These are phyloP conservation scores for Entonaema liquescens DNA, from an alignment of 495 filamentous ascomycete species.

Conservation along the genomic window DNA sequence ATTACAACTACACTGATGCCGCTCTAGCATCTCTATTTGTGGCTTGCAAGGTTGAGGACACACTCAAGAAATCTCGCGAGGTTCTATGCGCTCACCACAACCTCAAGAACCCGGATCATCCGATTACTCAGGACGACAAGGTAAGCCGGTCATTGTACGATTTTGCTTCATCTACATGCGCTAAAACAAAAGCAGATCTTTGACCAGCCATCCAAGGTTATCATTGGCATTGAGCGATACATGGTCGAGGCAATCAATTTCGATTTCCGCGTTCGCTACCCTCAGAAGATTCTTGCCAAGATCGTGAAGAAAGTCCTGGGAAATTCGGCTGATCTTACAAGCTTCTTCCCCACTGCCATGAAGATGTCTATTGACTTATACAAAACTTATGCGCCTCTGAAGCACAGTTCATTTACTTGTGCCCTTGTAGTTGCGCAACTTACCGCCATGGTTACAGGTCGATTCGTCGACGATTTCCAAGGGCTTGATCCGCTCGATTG, in stretches of 20 bases:
- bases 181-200: slow-evolving; percentile 67
- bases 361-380: slow-evolving; percentile 88
- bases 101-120: slow-evolving; percentile 76
- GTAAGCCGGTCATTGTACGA: slow-evolving; percentile 54
- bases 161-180: neutral
- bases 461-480: slow-evolving; percentile 54
- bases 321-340: slow-evolving; percentile 43
- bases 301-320: slow-evolving; percentile 65
- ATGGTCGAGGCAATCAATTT: slow-evolving; percentile 95
- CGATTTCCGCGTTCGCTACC: slow-evolving; percentile 91
- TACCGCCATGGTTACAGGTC: slow-evolving; percentile 69
- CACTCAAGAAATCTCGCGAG: slow-evolving; percentile 93
- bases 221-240: slow-evolving; percentile 88
- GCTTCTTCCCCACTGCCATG: slow-evolving; percentile 71
- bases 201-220: slow-evolving; percentile 74
- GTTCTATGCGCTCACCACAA: slow-evolving; percentile 93
- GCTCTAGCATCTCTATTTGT: slow-evolving; percentile 87
- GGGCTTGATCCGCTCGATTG: slow-evolving; percentile 53
- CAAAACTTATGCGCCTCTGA: slow-evolving; percentile 90
- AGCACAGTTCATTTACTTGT: slow-evolving; percentile 81
- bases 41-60: slow-evolving; percentile 97
- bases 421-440: slow-evolving; percentile 85
- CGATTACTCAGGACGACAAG: slow-evolving; percentile 81
- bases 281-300: slow-evolving; percentile 84
- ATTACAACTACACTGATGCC: slow-evolving; percentile 77